Evolutionary conservation across 1,284 basidiomycete species (phyloP), one percentile per base, ranked within the genome.

Genomic region (Farysia itapuensis): DNA sequence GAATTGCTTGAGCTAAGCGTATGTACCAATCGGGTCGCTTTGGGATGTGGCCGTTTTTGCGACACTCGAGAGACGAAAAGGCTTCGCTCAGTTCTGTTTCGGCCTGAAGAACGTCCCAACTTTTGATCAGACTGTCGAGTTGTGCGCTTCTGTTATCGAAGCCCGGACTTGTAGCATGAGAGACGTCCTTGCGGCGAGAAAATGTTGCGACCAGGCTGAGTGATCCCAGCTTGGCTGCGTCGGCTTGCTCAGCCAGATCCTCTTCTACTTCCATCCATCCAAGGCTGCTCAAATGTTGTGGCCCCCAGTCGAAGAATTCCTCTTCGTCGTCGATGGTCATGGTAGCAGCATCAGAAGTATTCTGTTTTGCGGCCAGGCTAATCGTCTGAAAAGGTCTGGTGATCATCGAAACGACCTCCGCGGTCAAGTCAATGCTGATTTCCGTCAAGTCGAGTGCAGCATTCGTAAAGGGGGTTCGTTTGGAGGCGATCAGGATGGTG

Each of bases 71-170:
- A 22, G 49, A 45, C 13, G 36, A 33, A 20, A 64, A 64, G 5
- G 60, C 60, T 9, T 64, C 60, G 35, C 46, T 58, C 12, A 64
- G 39, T 36, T 50, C 60, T 33, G 45, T 42, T 19, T 50, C 49
- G 13, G 39, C 38, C 25, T 44, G 49, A 24, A 13, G 3, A 7
- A 58, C 25, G 23, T 64, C 46, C 60, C 60, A 64, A 7, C 43
- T 25, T 9, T 50, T 41, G n/a, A 64, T 34, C n/a, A 28, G n/a
- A n/a, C 26, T 28, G 26, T n/a, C n/a, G 26, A 28, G n/a, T 28
- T 28, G 26, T 9, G n/a, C n/a, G n/a, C n/a, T n/a, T n/a, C n/a
- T n/a, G n/a, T n/a, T n/a, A n/a, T n/a, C n/a, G n/a, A n/a, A n/a
- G n/a, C n/a, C n/a, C n/a, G n/a, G n/a, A n/a, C n/a, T n/a, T n/a